A percentile compares a stretch with the other conserved stretches of the same genome.
These are phyloP conservation scores for Fraxinus sp. DNA, from an alignment of 305 asterid genomes.

Conservation along the genomic window DNA sequence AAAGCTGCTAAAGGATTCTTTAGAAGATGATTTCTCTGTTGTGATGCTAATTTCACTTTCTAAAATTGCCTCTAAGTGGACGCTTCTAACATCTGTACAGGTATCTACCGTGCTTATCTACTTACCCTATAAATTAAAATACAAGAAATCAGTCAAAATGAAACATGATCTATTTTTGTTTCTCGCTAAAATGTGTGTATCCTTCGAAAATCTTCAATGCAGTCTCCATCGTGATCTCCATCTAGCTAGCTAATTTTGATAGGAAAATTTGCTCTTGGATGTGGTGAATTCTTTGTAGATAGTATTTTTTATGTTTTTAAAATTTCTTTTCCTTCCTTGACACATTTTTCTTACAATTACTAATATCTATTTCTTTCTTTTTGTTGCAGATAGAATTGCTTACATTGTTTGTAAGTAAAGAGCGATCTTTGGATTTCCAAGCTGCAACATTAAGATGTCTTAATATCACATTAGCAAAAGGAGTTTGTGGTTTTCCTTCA, in stretches of 20 bases:
- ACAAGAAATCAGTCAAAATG: neutral
- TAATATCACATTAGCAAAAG: constrained; percentile 41
- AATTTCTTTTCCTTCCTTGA: neutral
- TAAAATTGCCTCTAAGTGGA: constrained; percentile 78
- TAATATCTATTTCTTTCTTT: constrained; percentile 20
- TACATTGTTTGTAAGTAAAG: constrained; percentile 46
- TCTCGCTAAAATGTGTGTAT: neutral
- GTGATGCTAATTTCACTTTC: constrained; percentile 82
- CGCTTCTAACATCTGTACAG: constrained; percentile 63
- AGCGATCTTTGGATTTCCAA: constrained; percentile 53
- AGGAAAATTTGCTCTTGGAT: neutral
- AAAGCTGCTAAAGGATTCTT: constrained; percentile 61
- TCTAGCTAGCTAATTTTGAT: constrained; percentile 3
- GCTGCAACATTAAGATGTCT: constrained; percentile 59
- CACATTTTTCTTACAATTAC: neutral
- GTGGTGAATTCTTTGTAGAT: neutral
- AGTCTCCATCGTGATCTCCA: neutral
- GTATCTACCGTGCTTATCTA: constrained; percentile 35
- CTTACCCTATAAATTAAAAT: neutral
- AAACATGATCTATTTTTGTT: neutral
- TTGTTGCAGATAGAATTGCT: constrained; percentile 60
- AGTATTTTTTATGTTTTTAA: neutral
- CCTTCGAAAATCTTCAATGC: neutral
- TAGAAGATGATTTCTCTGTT: constrained; percentile 61
- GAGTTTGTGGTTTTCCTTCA: constrained; percentile 38